Base-by-base conservation (phyloP, 228 moss, liverwort and hornwort species). In the Sphagnum fallax region DNA sequence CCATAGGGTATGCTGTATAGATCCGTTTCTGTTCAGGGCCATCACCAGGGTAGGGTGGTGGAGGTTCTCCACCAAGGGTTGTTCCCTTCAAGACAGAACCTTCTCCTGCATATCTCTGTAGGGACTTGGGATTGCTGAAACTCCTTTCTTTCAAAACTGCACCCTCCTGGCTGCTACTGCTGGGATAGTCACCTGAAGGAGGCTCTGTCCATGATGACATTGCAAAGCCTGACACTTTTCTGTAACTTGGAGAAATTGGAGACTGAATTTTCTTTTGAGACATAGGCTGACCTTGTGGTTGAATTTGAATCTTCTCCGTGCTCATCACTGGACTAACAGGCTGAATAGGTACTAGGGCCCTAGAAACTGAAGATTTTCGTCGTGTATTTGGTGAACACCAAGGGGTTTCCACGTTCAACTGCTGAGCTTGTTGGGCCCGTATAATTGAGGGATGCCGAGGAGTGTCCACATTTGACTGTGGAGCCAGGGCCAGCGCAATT, bases 121-220 rank as follows among this genome's bases (percentile, higher is more conserved):
- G 60, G 8, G 69, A 15, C 7, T 59, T 50, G 59, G 1, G 2
- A 32, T 60, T 60, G n/a, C 48, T 61, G 8, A 48, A 69, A 60
- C 61, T 60, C 49, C 1, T 0, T 0, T 69, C 13, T 6, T 53
- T 1, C 69, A n/a, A 50, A n/a, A 14, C 48, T 65, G 1, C 49
- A 12, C 6, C 51, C 62, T 57, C 10, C 10, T 13, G 13, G 55
- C 62, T 16, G 47, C 62, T 62, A 10, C 18, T 62, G 14, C 5
- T 6, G 5, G 32, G 0, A 5, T 75, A 61, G 7, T 50, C 6
- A 51, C 58, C 49, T 0, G 32, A 71, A 16, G 76, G 81, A 47
- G 74, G 73, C 53, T 60, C 13, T 48, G 67, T 12, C 75, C 80
- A 68, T 48, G 75, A 59, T 48, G 51, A 60, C 75, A 71, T 75